phyloP scores from a whole-genome alignment of 805 yeast species.

The Blastobotrys terrestris region DNA sequence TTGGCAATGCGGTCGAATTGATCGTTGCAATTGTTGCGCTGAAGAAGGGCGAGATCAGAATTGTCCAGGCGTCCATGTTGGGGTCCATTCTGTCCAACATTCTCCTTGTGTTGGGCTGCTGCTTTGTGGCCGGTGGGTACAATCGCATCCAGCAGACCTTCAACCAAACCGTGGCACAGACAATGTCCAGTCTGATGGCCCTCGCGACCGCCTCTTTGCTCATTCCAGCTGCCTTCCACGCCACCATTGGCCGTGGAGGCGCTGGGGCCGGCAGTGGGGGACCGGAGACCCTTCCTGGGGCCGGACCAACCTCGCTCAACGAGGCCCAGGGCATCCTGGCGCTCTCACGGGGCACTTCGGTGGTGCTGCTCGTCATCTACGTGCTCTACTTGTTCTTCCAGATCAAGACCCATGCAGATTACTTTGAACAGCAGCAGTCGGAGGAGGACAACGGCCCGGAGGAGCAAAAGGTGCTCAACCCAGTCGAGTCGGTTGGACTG shows the following conservation, averaged over 20 bases:
- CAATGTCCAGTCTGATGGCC: constrained; percentile 92
- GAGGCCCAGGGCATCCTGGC: constrained; percentile 44
- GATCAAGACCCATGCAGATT: constrained; percentile 71
- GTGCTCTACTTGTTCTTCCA: constrained; percentile 79
- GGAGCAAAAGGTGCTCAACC: constrained; percentile 40
- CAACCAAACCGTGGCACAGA: constrained; percentile 96
- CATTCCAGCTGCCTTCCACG: constrained; percentile 94
- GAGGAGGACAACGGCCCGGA: constrained; percentile 17
- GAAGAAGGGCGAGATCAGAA: constrained; percentile 76
- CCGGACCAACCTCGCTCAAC: constrained; percentile 20
- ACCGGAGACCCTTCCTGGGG: too few species aligned
- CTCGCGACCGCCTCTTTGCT: constrained; percentile 82
- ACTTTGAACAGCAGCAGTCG: constrained; percentile 50
- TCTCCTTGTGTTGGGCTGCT: constrained; percentile 87
- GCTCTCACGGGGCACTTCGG: constrained; percentile 79
- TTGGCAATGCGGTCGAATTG: constrained; percentile 96
- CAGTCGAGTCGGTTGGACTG: constrained; percentile 46
- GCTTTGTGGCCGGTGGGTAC: constrained; percentile 89
- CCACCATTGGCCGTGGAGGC: constrained; percentile 36
- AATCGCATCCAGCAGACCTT: constrained; percentile 80
- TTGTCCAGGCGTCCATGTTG: constrained; percentile 96
- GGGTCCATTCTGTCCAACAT: constrained; percentile 89
- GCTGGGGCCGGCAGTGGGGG: constrained; percentile 35
- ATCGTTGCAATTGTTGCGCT: constrained; percentile 91
- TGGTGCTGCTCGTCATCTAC: constrained; percentile 72